These are phyloP conservation scores for Penicillium sclerotigenum DNA, from an alignment of 2,329 filamentous ascomycete species.

Conservation along the genomic window DNA sequence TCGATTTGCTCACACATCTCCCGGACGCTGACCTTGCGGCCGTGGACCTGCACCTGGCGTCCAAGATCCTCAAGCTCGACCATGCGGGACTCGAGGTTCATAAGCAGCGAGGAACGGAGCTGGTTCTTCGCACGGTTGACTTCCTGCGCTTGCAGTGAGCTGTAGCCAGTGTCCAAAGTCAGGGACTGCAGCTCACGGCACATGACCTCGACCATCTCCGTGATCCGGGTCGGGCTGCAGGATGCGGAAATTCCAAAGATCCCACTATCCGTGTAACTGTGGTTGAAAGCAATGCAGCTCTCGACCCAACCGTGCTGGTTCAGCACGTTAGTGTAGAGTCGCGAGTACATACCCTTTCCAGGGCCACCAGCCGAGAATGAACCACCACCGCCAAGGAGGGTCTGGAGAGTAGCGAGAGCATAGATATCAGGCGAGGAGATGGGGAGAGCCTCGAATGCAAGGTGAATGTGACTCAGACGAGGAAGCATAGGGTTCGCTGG, in stretches of 20 bases:
- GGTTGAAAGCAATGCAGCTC: slow-evolving; percentile 92
- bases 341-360: slow-evolving; percentile 98
- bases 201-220: slow-evolving; percentile 89
- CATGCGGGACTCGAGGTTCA: slow-evolving; percentile 98
- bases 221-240: slow-evolving; percentile 74
- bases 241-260: slow-evolving; percentile 90
- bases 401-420: slow-evolving; percentile 90
- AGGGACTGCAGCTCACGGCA: slow-evolving; percentile 81
- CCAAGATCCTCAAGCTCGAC: slow-evolving; percentile 96
- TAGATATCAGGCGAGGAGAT: slow-evolving; percentile 93
- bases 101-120: slow-evolving; percentile 80
- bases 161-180: slow-evolving; percentile 71
- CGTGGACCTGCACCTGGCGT: slow-evolving; percentile 94
- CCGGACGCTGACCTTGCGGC: slow-evolving; percentile 80
- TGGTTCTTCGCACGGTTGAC: slow-evolving; percentile 96
- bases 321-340: slow-evolving; percentile 93
- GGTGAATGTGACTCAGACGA: slow-evolving; percentile 84
- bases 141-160: slow-evolving; percentile 68
- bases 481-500: slow-evolving; percentile 74
- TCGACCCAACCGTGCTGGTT: slow-evolving; percentile 99
- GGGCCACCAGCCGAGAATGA: slow-evolving; percentile 96
- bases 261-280: slow-evolving; percentile 92
- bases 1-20: slow-evolving; percentile 94
- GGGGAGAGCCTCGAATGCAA: slow-evolving; percentile 91
- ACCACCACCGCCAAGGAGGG: slow-evolving; percentile 88